A percentile compares a stretch with the other conserved stretches of the same genome.
Conservation (phyloP, 2,329 filamentous ascomycete genomes). For the Coniochaeta sp. region DNA sequence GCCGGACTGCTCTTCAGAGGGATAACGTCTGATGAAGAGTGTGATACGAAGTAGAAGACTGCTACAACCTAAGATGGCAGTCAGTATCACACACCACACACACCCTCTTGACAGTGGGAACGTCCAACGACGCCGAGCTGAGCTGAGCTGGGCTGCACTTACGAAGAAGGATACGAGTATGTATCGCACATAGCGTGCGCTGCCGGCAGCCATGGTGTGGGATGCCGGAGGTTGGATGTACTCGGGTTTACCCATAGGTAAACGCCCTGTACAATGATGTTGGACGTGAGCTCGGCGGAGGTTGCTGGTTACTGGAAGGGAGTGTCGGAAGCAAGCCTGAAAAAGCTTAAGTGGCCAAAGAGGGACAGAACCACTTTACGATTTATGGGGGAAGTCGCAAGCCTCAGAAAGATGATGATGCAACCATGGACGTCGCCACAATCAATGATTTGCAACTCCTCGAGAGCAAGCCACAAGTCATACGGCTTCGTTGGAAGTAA, state of each 20-base stretch:
- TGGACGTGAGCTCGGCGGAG: not conserved
- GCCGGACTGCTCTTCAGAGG: conserved; percentile 32
- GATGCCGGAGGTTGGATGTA: not conserved
- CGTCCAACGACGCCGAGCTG: not conserved
- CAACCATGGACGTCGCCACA: not conserved
- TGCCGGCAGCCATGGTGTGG: conserved; percentile 52
- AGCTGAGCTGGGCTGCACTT: conserved; percentile 28
- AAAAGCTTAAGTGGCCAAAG: not conserved
- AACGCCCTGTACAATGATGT: not conserved
- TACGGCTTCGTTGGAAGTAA: not conserved
- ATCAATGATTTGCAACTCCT: not conserved
- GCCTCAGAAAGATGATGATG: not conserved
- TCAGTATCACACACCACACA: conserved; percentile 11
- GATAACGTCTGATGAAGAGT: conserved; percentile 39
- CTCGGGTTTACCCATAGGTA: not conserved
- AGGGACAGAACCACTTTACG: not conserved
- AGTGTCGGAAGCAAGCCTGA: not conserved
- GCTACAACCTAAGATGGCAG: conserved; percentile 45
- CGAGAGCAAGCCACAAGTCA: not conserved
- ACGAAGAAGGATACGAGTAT: conserved; percentile 81
- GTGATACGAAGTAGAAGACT: conserved; percentile 76
- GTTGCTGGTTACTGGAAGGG: not conserved
- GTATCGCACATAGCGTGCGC: conserved; percentile 68
- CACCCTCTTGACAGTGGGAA: not conserved
- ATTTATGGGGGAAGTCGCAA: not conserved